Evolutionary conservation across 2,329 filamentous ascomycete genomes (phyloP).

Genomic region (Penicillium sp.): DNA sequence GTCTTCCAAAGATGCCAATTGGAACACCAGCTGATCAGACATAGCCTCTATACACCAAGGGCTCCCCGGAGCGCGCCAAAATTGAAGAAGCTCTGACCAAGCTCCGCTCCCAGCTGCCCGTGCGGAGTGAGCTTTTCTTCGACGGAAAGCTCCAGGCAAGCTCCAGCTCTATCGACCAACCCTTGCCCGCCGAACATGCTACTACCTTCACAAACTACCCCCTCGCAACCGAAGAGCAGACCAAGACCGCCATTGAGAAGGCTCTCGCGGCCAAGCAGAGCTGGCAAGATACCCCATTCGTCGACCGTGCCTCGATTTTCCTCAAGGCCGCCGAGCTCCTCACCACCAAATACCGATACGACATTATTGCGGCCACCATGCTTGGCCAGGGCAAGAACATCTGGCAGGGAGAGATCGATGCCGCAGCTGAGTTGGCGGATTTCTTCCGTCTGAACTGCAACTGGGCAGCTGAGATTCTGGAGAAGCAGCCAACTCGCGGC

Average conservation of each 20-base stretch:
- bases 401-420: slow-evolving; percentile 95
- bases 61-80: slow-evolving; percentile 38
- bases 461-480: slow-evolving; percentile 85
- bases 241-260: slow-evolving; percentile 74
- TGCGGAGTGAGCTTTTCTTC: slow-evolving; percentile 33
- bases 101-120: slow-evolving; percentile 36
- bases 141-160: slow-evolving; percentile 30
- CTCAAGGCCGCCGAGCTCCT: slow-evolving; percentile 91
- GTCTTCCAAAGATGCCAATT: not conserved
- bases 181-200: slow-evolving; percentile 32
- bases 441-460: slow-evolving; percentile 69
- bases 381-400: slow-evolving; percentile 95
- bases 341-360: slow-evolving; percentile 86
- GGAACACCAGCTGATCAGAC: not conserved
- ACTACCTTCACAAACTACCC: slow-evolving; percentile 78
- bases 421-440: slow-evolving; percentile 85
- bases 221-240: slow-evolving; percentile 72
- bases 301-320: slow-evolving; percentile 86
- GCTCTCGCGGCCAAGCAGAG: slow-evolving; percentile 77
- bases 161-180: slow-evolving; percentile 28
- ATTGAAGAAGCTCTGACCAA: slow-evolving; percentile 33
- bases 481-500: slow-evolving; percentile 80
- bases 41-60: slow-evolving; percentile 28
- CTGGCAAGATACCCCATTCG: slow-evolving; percentile 84
- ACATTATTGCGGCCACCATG: slow-evolving; percentile 93